Conservation (phyloP, 441 rosid species). For the Populus trichocarpa region DNA sequence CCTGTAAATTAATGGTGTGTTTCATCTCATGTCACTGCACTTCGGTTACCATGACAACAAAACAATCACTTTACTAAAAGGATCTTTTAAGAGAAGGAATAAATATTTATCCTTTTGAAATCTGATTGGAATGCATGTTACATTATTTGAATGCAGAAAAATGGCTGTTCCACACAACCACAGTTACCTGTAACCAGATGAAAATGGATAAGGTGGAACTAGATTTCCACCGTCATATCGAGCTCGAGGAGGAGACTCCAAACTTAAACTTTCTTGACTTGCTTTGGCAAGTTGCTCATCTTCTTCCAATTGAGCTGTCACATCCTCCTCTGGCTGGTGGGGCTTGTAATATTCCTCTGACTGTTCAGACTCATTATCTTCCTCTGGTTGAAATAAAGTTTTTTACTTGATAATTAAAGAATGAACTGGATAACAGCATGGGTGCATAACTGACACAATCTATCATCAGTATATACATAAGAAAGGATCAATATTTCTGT, state of each 20-base stretch:
- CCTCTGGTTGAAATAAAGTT: slow-evolving; percentile 29
- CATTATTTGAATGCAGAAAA: not conserved
- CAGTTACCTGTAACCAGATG: slow-evolving; percentile 61
- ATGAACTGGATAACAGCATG: not conserved
- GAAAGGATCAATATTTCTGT: not conserved
- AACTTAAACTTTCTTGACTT: slow-evolving; percentile 57
- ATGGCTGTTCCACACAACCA: not conserved
- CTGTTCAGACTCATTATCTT: slow-evolving; percentile 28
- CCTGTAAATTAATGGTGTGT: too few relatives aligned
- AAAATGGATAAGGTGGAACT: slow-evolving; percentile 51
- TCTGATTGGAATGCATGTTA: not conserved
- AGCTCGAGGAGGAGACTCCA: slow-evolving; percentile 52
- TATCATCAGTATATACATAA: not conserved
- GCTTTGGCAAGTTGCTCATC: slow-evolving; percentile 84
- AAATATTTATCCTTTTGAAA: not conserved
- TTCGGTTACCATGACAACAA: not conserved
- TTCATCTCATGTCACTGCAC: not conserved
- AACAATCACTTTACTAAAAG: not conserved
- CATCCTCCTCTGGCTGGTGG: slow-evolving; percentile 33
- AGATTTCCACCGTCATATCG: slow-evolving; percentile 34
- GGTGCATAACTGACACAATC: not conserved
- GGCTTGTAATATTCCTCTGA: slow-evolving; percentile 34
- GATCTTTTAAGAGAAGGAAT: not conserved
- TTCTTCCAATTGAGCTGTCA: slow-evolving; percentile 58
- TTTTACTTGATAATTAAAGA: not conserved